A percentile compares a stretch with the other conserved stretches of the same genome.
Evolutionary conservation across 495 filamentous ascomycete genomes (phyloP).

Genomic region (Chlorociboria aeruginascens): DNA sequence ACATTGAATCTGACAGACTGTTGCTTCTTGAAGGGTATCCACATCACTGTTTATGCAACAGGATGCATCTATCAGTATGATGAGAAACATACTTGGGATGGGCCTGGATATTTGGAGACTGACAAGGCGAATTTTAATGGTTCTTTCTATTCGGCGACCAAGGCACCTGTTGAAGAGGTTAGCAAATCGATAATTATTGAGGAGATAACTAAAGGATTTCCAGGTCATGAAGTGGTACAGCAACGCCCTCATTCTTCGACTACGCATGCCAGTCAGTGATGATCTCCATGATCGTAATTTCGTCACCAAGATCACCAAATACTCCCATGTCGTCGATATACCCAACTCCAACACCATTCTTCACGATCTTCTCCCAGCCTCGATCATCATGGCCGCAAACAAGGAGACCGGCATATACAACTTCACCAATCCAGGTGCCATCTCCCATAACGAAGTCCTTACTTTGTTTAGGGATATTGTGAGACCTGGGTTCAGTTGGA

Average conservation of each 20-base stretch:
- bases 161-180: constrained; percentile 52
- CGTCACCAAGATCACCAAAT: constrained; percentile 55
- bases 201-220: constrained; percentile 3
- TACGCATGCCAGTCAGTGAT: constrained; percentile 59
- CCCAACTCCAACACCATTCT: constrained; percentile 59
- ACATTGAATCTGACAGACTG: constrained; percentile 49
- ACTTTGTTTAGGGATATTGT: constrained; percentile 48
- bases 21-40: constrained; percentile 42
- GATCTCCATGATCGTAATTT: constrained; percentile 54
- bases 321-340: constrained; percentile 51
- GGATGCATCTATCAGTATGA: constrained; percentile 54
- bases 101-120: constrained; percentile 46
- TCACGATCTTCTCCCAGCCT: constrained; percentile 47
- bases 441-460: constrained; percentile 56
- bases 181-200: background rate
- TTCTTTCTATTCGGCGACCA: constrained; percentile 56
- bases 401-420: constrained; percentile 52
- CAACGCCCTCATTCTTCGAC: constrained; percentile 46
- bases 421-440: constrained; percentile 56
- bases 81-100: constrained; percentile 43
- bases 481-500: constrained; percentile 48
- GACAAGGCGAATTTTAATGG: constrained; percentile 52
- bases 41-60: constrained; percentile 53
- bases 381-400: constrained; percentile 46
- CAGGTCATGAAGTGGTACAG: constrained; percentile 48